A percentile compares a stretch with the other conserved stretches of the same genome.
phyloP scores from a whole-genome alignment of 73 alveolate genomes.

The Strombidium stylifer region DNA sequence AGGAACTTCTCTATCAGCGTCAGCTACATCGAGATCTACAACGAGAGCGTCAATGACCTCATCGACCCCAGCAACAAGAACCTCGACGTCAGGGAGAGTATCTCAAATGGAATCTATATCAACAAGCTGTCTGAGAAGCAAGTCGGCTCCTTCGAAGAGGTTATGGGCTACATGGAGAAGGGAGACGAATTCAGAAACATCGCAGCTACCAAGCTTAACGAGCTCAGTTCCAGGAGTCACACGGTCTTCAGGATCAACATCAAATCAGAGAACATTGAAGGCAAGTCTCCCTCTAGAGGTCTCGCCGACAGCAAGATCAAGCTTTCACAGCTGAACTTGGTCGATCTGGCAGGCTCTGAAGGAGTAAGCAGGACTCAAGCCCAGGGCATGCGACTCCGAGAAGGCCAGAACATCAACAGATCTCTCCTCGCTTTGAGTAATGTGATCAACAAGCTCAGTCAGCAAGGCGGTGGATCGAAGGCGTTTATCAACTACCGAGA shows the following conservation, averaged over 20 bases:
- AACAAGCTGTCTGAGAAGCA: slow-evolving; percentile 70
- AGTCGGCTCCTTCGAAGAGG: slow-evolving; percentile 59
- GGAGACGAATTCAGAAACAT: slow-evolving; percentile 81
- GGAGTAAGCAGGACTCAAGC: slow-evolving; percentile 76
- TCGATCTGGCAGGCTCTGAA: slow-evolving; percentile 97
- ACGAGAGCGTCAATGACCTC: slow-evolving; percentile 79
- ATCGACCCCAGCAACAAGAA: slow-evolving; percentile 70
- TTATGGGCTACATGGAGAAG: slow-evolving; percentile 58
- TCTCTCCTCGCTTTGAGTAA: slow-evolving; percentile 74
- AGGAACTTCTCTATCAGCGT: slow-evolving; percentile 48
- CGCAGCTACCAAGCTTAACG: slow-evolving; percentile 86
- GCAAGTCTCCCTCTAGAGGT: slow-evolving; percentile 13
- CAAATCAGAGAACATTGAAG: slow-evolving; percentile 50
- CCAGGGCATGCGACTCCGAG: slow-evolving; percentile 83
- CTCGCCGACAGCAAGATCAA: slow-evolving; percentile 50
- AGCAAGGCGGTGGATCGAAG: slow-evolving; percentile 37
- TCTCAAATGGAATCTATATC: slow-evolving; percentile 67
- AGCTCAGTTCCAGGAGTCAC: slow-evolving; percentile 80
- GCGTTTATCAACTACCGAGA: slow-evolving; percentile 80
- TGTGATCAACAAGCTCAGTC: slow-evolving; percentile 71
- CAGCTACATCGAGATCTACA: slow-evolving; percentile 72
- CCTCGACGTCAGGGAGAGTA: slow-evolving; percentile 76
- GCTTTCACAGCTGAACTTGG: slow-evolving; percentile 70
- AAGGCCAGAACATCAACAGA: slow-evolving; percentile 82
- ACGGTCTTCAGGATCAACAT: slow-evolving; percentile 77